A percentile compares a stretch with the other conserved stretches of the same genome.
phyloP scores from a whole-genome alignment of 1,139 yeast species.

The Blastobotrys aristatus region DNA sequence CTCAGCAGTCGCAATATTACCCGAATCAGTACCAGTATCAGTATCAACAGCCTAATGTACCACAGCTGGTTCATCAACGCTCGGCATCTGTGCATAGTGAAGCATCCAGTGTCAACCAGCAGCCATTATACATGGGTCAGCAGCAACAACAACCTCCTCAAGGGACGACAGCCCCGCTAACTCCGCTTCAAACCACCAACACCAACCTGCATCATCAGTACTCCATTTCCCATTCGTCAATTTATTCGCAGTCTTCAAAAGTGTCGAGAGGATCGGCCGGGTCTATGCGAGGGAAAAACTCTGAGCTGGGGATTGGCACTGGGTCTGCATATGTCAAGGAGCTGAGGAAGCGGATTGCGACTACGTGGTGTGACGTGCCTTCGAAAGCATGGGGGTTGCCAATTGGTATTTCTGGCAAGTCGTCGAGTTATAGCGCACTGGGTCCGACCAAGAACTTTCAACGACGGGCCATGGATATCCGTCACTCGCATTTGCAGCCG shows the following conservation, averaged over 20 bases:
- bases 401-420: constrained; percentile 52
- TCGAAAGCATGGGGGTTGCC: constrained; percentile 61
- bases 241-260: constrained; percentile 12
- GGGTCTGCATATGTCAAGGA: constrained; percentile 51
- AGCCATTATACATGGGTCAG: constrained; percentile 15
- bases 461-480: constrained; percentile 47
- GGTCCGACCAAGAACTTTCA: constrained; percentile 29
- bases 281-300: constrained; percentile 1
- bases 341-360: constrained; percentile 51
- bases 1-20: not conserved
- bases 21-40: not conserved
- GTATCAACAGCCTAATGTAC: not conserved
- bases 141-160: too few species aligned
- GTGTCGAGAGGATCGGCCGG: constrained; percentile 3
- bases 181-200: not conserved
- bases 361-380: constrained; percentile 45
- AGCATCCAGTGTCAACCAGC: constrained; percentile 7
- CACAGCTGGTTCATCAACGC: constrained; percentile 1
- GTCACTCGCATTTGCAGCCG: constrained; percentile 72
- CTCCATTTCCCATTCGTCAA: constrained; percentile 12
- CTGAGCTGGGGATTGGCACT: constrained; percentile 24
- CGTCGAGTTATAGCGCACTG: constrained; percentile 19
- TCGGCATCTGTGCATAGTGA: constrained; percentile 12
- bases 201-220: constrained; percentile 8
- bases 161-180: too few species aligned